Conservation (phyloP, 305 asterid genomes). For the Caryopteris hybrid region DNA sequence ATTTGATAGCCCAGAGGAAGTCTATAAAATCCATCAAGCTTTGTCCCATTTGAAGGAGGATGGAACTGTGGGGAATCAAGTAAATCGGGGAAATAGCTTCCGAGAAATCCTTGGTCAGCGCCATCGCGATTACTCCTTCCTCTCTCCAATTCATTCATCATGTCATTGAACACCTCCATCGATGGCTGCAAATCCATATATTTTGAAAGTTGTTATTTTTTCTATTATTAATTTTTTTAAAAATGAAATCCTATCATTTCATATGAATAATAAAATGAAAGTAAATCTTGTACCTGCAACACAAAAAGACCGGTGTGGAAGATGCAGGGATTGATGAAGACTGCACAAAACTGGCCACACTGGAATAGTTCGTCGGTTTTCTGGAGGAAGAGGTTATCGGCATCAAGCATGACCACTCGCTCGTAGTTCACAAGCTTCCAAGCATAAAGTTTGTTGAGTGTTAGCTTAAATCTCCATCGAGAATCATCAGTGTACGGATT, state of each 20-base stretch:
- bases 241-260: no score
- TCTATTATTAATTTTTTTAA: no score
- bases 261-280: no score
- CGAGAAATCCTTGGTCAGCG: conserved; percentile 90
- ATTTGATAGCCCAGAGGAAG: conserved; percentile 95
- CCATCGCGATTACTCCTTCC: conserved; percentile 78
- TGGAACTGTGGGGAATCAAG: conserved; percentile 71
- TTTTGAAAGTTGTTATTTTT: no score
- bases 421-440: conserved; percentile 89
- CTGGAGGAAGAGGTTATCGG: conserved; percentile 82
- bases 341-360: conserved; percentile 91
- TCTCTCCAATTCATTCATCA: conserved; percentile 64
- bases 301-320: conserved; percentile 97
- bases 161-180: conserved; percentile 57
- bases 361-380: conserved; percentile 83
- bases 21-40: conserved; percentile 68
- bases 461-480: conserved; percentile 68
- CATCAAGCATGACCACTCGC: conserved; percentile 87
- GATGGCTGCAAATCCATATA: no score
- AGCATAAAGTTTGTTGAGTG: conserved; percentile 80
- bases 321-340: conserved; percentile 92
- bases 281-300: conserved; percentile 56
- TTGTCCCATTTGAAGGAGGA: conserved; percentile 61
- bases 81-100: conserved; percentile 71
- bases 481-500: conserved; percentile 66